Conservation (phyloP, 2,329 filamentous ascomycete genomes). For the Botrytis squamosa region DNA sequence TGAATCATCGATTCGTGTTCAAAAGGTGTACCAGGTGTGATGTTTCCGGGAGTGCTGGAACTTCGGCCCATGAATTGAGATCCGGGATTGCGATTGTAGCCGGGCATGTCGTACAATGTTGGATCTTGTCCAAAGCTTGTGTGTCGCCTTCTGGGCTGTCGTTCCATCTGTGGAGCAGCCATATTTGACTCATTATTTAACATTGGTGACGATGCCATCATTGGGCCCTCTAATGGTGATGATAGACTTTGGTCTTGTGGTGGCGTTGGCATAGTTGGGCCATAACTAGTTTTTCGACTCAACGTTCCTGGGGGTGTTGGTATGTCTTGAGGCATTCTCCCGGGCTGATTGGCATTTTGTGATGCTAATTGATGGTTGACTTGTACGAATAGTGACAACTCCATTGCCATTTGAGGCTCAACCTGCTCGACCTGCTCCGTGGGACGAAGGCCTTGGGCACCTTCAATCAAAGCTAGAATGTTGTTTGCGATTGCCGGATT, state of each 20-base stretch:
- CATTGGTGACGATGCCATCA: background rate
- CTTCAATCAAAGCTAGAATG: background rate
- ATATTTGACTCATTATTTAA: background rate
- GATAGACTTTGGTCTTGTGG: background rate
- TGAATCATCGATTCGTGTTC: background rate
- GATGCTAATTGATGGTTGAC: background rate
- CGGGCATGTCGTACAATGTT: background rate
- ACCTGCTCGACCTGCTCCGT: background rate
- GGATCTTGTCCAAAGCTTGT: background rate
- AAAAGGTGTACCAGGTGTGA: background rate
- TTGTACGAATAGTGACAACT: constrained; percentile 1
- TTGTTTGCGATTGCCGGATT: background rate
- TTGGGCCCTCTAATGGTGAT: background rate
- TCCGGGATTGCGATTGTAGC: background rate
- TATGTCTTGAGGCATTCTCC: background rate
- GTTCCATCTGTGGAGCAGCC: background rate
- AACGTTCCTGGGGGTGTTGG: background rate
- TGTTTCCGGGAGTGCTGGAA: background rate
- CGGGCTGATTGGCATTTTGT: background rate
- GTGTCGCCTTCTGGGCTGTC: background rate
- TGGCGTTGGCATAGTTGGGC: background rate
- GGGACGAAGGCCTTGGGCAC: background rate
- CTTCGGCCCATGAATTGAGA: background rate
- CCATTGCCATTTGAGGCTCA: background rate
- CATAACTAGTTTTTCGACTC: background rate